phyloP scores from a whole-genome alignment of 1,284 basidiomycete species.

The Trametes hirsuta region DNA sequence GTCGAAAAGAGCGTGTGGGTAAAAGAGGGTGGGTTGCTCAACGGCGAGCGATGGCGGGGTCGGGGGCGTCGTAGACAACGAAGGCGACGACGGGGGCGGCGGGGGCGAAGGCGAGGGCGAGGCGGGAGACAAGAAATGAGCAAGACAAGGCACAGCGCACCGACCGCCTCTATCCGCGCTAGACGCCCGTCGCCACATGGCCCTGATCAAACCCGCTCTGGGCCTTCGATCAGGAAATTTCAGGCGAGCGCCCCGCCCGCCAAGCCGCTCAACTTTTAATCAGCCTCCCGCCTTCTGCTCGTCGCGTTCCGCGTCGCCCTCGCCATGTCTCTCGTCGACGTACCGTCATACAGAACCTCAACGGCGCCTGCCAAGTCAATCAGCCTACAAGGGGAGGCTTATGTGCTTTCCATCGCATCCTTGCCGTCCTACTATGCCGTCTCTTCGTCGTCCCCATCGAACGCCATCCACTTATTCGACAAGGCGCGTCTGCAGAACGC shows the following conservation, averaged over 20 bases:
- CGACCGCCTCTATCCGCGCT: neutral
- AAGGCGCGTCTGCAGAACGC: conserved; percentile 51
- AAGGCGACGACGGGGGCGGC: conserved; percentile 31
- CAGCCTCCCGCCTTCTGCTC: neutral
- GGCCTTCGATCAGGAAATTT: conserved; percentile 22
- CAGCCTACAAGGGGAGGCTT: conserved; percentile 47
- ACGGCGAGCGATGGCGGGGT: conserved; percentile 18
- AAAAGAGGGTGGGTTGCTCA: conserved; percentile 30
- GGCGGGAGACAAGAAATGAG: conserved; percentile 19
- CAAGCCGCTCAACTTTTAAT: neutral
- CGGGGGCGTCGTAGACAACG: conserved; percentile 30
- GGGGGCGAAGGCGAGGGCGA: conserved; percentile 26
- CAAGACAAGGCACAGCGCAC: conserved; percentile 21
- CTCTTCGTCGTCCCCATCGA: conserved; percentile 58
- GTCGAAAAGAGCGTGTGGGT: conserved; percentile 32
- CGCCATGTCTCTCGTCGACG: conserved; percentile 37
- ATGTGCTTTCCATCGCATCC: conserved; percentile 58
- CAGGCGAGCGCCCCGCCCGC: conserved; percentile 7
- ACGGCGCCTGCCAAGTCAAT: conserved; percentile 40
- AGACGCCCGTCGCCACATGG: conserved; percentile 18
- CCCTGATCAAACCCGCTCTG: conserved; percentile 2
- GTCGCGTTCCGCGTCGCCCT: conserved; percentile 6
- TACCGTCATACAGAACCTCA: conserved; percentile 34
- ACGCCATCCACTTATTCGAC: conserved; percentile 66
- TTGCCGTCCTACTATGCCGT: conserved; percentile 56